Conservation (phyloP, 441 rosid genomes). For the Euphorbia corollata region DNA sequence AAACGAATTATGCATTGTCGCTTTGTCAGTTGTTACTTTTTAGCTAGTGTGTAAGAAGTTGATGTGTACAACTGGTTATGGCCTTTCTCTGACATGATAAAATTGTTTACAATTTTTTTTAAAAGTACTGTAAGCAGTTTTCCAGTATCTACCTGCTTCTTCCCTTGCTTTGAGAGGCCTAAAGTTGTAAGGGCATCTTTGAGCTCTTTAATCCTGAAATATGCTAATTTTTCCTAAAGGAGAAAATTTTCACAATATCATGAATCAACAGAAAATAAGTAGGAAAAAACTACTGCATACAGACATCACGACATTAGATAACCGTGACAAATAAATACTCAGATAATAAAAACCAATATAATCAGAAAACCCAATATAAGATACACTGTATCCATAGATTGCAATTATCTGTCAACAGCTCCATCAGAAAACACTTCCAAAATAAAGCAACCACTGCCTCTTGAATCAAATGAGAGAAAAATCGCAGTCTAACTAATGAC, state of each 20-base stretch:
- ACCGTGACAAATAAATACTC: neutral
- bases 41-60: neutral
- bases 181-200: slow-evolving; percentile 81
- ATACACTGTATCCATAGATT: too few relatives aligned
- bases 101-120: too few relatives aligned
- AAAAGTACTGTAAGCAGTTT: slow-evolving; percentile 6
- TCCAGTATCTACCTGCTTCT: slow-evolving; percentile 60
- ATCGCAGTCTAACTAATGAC: neutral
- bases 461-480: neutral
- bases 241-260: neutral
- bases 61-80: neutral
- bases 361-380: too few relatives aligned
- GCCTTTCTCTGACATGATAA: neutral
- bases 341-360: too few relatives aligned
- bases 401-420: too few relatives aligned
- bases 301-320: neutral
- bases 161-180: slow-evolving; percentile 94
- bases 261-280: neutral
- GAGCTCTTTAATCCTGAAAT: slow-evolving; percentile 91
- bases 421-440: neutral
- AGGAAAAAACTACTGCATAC: neutral
- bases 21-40: neutral
- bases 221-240: slow-evolving; percentile 65
- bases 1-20: neutral
- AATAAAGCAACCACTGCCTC: neutral